Base-by-base conservation (phyloP, 1,284 basidiomycete species). In the Trametes polyzona region DNA sequence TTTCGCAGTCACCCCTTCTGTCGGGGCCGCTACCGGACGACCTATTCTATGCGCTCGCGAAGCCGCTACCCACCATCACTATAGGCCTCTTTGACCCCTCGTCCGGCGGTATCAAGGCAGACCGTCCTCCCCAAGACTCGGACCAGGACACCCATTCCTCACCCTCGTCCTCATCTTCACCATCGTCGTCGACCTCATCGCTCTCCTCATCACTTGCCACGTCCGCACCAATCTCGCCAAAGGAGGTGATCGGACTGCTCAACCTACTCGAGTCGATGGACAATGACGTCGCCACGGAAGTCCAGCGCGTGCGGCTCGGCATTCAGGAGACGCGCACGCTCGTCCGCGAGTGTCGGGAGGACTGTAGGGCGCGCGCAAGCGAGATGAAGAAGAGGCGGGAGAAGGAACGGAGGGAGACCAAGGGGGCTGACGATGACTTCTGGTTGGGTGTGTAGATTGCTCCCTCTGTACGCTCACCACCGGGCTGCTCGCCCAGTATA, bases 221-320 rank as follows among this genome's bases (percentile, higher is more conserved):
- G 27, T 54, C 55, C 46, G 17, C 40, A 14, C 39, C 54, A 42
- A 66, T 71, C 30, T 60, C 71, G 14, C 61, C 73, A 9, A 67
- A 66, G 29, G 65, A 69, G 27, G 67, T 76, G 46, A 67, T 74
- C 49, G 57, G 69, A 29, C 64, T 77, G 43, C 67, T 76, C 40
- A 66, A 74, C 52, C 66, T 76, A 17, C 69, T 78, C 30, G 75
- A 77, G 41, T 56, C 57, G 33, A 69, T 74, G 63, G 74, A 80
- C 53, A 64, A 67, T 39, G 76, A 80, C 47, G 67, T 79, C 46
- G 62, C 67, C 12, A 58, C 59, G 50, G 76, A 80, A 47, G 71
- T 77, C 5, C 67, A 72, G 44, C 76, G 76, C 35, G 72, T 78
- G 24, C 69, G 71, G 53, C 67, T 70, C 24, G 67, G 66, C 48